Evolutionary conservation across 805 yeast species (phyloP), one percentile per base, ranked within the genome.

Genomic region (Cyberlindnera euphorbiiphila): DNA sequence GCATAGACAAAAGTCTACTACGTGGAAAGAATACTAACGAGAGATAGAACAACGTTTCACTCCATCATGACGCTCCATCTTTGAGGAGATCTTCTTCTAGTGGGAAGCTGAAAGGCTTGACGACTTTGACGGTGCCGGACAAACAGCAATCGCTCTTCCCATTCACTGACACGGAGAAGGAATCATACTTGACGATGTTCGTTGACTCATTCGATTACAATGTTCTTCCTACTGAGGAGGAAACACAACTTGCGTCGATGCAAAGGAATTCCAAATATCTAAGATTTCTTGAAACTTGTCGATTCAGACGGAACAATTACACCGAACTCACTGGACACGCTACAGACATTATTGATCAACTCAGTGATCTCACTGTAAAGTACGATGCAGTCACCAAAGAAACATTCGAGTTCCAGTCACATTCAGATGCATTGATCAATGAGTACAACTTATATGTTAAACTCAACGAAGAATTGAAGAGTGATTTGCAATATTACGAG

Each of bases 351-450:
- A 58, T 74, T 16, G 53, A 51, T 3, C 64, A 70, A 13, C 62
- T 84, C 35, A 65, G 69, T 17, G 58, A 65, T 2, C 64, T 86
- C 29, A 62, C 76, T 4, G 41, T 53, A 2, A 72, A 76, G 18
- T 75, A 84, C 47, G 72, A 73, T 34, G 66, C 72, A 11, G 85
- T 87, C 6, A 69, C 78, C 5, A 53, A 59, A 14, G 82, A 81
- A 39, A 83, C 95, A 0, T 56, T 61, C 14, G 82, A 73, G 23
- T 83, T 87, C 55, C 83, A 82, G 47, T 50, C 61, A 1, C 70
- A 74, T 32, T 75, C 86, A 1, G 69, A 71, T 17, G 53, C 63
- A 9, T 63, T 82, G 38, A 62, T 80, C 34, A 56, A 57, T 1
- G 69, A 71, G 37, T 74, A 79, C 33, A 55, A 58, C 1, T 61